These are phyloP conservation scores for Corylus americana DNA, from an alignment of 306 rosid genomes.

Conservation along the genomic window DNA sequence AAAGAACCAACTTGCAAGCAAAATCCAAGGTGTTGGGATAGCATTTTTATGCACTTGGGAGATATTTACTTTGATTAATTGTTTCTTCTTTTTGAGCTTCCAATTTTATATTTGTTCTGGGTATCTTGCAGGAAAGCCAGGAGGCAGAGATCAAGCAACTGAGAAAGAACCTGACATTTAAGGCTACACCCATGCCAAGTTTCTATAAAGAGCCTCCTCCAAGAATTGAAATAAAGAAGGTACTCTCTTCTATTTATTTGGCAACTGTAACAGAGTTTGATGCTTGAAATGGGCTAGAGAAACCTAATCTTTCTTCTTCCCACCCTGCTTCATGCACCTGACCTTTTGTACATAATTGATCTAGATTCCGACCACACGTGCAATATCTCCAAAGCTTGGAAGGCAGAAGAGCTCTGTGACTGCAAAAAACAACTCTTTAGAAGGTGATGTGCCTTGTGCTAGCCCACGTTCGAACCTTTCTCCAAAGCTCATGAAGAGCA, in stretches of 20 bases:
- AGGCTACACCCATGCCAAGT: slow-evolving; percentile 91
- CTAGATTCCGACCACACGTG: slow-evolving; percentile 85
- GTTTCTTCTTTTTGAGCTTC: not conserved
- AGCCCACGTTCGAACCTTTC: slow-evolving; percentile 45
- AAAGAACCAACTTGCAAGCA: slow-evolving; percentile 65
- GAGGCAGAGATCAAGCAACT: slow-evolving; percentile 86
- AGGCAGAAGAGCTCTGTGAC: slow-evolving; percentile 55
- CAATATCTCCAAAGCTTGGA: slow-evolving; percentile 96
- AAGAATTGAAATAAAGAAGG: slow-evolving; percentile 86
- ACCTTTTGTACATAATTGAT: not conserved
- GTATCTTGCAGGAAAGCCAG: slow-evolving; percentile 63
- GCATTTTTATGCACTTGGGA: slow-evolving; percentile 2
- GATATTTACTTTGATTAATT: not conserved
- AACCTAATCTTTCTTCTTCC: slow-evolving; percentile 5
- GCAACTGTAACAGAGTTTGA: not conserved
- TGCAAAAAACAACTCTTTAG: slow-evolving; percentile 44
- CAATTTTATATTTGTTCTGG: not conserved
- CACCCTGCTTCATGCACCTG: slow-evolving; percentile 8
- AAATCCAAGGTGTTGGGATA: slow-evolving; percentile 70
- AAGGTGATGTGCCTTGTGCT: slow-evolving; percentile 44
- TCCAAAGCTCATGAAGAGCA: slow-evolving; percentile 42
- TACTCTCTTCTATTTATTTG: slow-evolving; percentile 22
- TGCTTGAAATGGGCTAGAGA: not conserved
- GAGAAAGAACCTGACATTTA: slow-evolving; percentile 80
- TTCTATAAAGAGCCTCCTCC: slow-evolving; percentile 96